phyloP scores from a whole-genome alignment of 2,329 filamentous ascomycete genomes.

The Stemphylium vesicarium region DNA sequence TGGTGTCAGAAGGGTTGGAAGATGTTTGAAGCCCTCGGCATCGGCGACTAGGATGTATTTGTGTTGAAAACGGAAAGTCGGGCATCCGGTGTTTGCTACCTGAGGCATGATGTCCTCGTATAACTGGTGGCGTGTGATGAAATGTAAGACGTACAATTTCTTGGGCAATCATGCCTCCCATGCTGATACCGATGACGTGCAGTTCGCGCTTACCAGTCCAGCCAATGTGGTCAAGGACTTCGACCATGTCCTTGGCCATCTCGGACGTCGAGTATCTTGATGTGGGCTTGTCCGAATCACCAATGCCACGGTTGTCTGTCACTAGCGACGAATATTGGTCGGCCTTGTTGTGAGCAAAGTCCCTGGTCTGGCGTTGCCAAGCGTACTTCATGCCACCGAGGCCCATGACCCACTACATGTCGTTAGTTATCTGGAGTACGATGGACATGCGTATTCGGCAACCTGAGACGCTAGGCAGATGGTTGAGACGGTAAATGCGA shows the following conservation, averaged over 20 bases:
- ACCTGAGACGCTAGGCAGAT: conserved; percentile 35
- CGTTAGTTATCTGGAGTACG: conserved; percentile 17
- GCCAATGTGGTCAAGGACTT: conserved; percentile 71
- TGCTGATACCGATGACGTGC: conserved; percentile 78
- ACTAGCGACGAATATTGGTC: conserved; percentile 75
- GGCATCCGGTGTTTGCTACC: conserved; percentile 27
- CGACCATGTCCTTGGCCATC: conserved; percentile 80
- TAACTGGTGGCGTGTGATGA: conserved; percentile 2
- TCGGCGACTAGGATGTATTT: conserved; percentile 13
- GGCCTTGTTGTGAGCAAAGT: conserved; percentile 76
- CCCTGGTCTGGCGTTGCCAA: conserved; percentile 83
- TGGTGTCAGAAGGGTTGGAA: conserved; percentile 20
- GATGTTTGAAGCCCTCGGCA: conserved; percentile 24
- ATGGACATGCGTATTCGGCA: conserved; percentile 15
- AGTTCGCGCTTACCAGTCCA: conserved; percentile 67
- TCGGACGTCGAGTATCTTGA: conserved; percentile 79
- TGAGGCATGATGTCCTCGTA: conserved; percentile 11
- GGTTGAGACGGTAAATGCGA: conserved; percentile 46
- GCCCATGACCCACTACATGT: conserved; percentile 76
- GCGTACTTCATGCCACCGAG: conserved; percentile 71
- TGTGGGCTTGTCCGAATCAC: conserved; percentile 77
- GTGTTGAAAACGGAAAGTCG: conserved; percentile 30
- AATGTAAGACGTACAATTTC: conserved; percentile 64
- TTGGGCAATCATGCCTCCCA: conserved; percentile 93
- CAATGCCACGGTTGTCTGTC: conserved; percentile 85